Evolutionary conservation across 345 rosid genomes (phyloP).

Genomic region (Syzygium aromaticum): DNA sequence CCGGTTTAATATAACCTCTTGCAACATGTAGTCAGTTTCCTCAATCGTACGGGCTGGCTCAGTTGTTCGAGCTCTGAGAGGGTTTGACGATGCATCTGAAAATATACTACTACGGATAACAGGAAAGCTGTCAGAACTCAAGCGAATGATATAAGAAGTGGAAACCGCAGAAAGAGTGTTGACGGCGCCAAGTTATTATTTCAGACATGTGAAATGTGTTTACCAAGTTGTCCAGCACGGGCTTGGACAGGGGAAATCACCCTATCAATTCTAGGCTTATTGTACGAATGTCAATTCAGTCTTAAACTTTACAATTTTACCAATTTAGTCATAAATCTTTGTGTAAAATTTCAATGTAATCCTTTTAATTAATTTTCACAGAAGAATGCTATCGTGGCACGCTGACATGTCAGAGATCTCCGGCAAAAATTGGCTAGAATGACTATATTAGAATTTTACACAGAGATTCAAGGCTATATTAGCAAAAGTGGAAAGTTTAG

Average conservation of each 20-base stretch:
- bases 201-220: neutral
- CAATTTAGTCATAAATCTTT: neutral
- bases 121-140: neutral
- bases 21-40: neutral
- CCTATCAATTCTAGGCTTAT: rapidly evolving
- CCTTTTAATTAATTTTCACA: no score
- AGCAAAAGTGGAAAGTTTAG: neutral
- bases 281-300: rapidly evolving
- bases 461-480: no score
- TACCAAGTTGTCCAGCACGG: neutral
- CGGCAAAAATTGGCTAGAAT: neutral
- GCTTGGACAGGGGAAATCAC: neutral
- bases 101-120: neutral
- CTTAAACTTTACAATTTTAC: rapidly evolving
- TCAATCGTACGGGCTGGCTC: neutral
- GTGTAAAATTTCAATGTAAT: no score
- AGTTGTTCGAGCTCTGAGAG: neutral
- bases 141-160: neutral
- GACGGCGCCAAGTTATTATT: neutral
- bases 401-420: no score
- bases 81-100: neutral
- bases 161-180: neutral
- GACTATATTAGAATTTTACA: no score
- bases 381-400: no score
- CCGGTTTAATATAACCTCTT: neutral